Evolutionary conservation across 306 rosid genomes (phyloP).

Genomic region (Quercus bicolor): DNA sequence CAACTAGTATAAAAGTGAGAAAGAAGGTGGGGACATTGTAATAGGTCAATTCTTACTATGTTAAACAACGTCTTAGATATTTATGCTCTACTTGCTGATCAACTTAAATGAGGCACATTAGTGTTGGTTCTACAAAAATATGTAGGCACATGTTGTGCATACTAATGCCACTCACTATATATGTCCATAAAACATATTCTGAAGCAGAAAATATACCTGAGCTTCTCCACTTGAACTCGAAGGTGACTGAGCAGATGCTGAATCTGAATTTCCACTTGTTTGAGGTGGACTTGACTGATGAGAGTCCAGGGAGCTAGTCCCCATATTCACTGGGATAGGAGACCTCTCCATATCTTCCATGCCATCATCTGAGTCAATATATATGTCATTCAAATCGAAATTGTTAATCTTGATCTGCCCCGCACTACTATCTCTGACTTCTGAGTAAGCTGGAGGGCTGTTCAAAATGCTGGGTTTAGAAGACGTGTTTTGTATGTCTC

Average conservation of each 20-base stretch:
- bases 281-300: conserved; percentile 97
- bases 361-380: conserved; percentile 79
- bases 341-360: conserved; percentile 57
- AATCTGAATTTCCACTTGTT: conserved; percentile 88
- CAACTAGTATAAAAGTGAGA: neutral
- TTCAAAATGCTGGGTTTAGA: conserved; percentile 44
- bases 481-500: conserved; percentile 42
- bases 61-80: neutral
- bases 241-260: conserved; percentile 90
- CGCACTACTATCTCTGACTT: conserved; percentile 50
- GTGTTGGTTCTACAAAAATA: neutral
- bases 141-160: neutral
- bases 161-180: neutral
- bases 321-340: conserved; percentile 53
- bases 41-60: neutral
- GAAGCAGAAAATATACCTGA: conserved; percentile 51
- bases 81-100: neutral
- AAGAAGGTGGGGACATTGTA: neutral
- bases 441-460: conserved; percentile 67
- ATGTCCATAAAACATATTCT: neutral
- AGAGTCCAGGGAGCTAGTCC: conserved; percentile 62
- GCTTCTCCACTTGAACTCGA: conserved; percentile 91
- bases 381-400: conserved; percentile 78
- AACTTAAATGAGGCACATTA: neutral
- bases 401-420: conserved; percentile 62